Evolutionary conservation across 2,329 filamentous ascomycete species (phyloP), one percentile per base, ranked within the genome.

Genomic region (Cordyceps fumosorosea): DNA sequence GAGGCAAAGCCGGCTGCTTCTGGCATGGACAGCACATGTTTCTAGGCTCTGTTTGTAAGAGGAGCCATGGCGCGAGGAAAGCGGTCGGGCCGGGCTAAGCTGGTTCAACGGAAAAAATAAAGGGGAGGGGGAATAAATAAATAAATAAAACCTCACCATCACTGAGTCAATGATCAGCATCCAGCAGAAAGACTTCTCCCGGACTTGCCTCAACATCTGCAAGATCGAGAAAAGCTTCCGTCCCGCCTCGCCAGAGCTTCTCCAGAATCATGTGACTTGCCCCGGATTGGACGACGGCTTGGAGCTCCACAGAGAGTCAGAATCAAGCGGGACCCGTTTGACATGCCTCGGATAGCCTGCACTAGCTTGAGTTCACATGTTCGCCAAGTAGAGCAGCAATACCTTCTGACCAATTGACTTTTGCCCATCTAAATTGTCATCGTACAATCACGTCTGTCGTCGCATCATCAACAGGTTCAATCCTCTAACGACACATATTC

Each of bases 261-360:
- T 62, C 42, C 42, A 62, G 32, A 56, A 56, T 62, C 60, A 62
- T 62, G 60, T 62, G 60, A 62, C 60, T 62, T 62, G 51, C 60
- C 60, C 60, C 60, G 53, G 60, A 62, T 45, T 59, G 12, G 42
- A 52, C 40, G 20, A 32, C 42, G 50, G 16, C 18, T 16, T 34
- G 22, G 16, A 29, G 34, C 60, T 51, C 60, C 51, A 56, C 52
- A 42, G 3, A 50, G 59, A 61, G 52, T 62, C 44, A 29, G 48
- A 10, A 12, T 47, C 11, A 5, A 62, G 60, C 54, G 53, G 60
- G 60, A 44, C 60, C 54, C 53, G 44, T 37, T 56, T 62, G 54
- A 62, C 58, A 44, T 60, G 54, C 60, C 60, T 62, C 60, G 60
- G 60, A 62, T 62, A 62, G 53, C 16, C 51, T 53, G 53, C 37